Conservation (phyloP, 2,329 filamentous ascomycete genomes). For the Helminthosporium solani region DNA sequence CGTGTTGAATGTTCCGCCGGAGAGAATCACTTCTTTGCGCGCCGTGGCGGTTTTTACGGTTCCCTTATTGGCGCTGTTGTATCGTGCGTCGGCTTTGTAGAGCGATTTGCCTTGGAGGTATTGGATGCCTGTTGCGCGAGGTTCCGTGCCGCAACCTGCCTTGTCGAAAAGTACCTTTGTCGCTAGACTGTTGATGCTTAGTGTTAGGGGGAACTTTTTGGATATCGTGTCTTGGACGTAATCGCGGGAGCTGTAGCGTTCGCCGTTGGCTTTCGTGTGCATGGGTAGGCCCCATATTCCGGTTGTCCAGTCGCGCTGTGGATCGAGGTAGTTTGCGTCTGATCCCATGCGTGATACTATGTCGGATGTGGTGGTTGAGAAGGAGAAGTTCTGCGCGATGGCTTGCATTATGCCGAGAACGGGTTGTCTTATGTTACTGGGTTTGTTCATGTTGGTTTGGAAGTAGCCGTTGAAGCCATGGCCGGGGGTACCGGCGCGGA, state of each 20-base stretch:
- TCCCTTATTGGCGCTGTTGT: conserved; percentile 20
- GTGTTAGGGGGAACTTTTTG: conserved; percentile 32
- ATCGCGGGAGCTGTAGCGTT: conserved; percentile 57
- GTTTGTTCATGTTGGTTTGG: conserved; percentile 52
- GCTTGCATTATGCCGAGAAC: conserved; percentile 35
- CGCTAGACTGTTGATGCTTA: conserved; percentile 42
- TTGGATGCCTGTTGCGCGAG: conserved; percentile 46
- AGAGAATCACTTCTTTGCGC: conserved; percentile 24
- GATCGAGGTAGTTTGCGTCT: conserved; percentile 54
- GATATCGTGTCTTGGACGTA: conserved; percentile 52
- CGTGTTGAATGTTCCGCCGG: conserved; percentile 58
- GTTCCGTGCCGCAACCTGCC: conserved; percentile 47
- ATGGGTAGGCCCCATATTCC: conserved; percentile 60
- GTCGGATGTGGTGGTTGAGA: conserved; percentile 55
- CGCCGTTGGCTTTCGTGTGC: conserved; percentile 49
- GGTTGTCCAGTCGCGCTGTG: conserved; percentile 49
- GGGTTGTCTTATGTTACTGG: conserved; percentile 48
- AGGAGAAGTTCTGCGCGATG: conserved; percentile 24
- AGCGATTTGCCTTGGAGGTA: conserved; percentile 44
- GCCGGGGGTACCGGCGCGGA: conserved; percentile 45
- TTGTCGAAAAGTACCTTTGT: conserved; percentile 43
- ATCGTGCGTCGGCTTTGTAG: conserved; percentile 48
- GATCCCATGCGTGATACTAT: conserved; percentile 44
- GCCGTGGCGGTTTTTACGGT: conserved; percentile 43
- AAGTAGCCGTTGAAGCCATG: conserved; percentile 62